These are phyloP conservation scores for Tephrocybe sp. DNA, from an alignment of 768 basidiomycete species.

Conservation along the genomic window DNA sequence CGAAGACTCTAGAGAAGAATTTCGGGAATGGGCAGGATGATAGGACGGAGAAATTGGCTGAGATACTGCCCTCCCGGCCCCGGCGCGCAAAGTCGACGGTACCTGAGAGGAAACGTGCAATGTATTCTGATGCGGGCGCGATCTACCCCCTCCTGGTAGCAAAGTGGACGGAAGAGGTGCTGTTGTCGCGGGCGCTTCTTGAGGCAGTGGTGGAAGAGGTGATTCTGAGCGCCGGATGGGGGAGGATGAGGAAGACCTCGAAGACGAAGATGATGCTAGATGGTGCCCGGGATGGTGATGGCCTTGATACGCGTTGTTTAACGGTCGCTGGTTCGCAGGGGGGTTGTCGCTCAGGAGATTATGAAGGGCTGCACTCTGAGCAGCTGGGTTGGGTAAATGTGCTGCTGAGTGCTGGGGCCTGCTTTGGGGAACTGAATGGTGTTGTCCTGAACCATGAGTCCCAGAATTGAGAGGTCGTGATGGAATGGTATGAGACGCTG, in stretches of 20 bases:
- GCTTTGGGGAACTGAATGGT: background rate
- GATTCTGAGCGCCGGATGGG: slow-evolving; percentile 24
- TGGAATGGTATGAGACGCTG: background rate
- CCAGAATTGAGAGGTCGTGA: background rate
- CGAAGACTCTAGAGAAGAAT: slow-evolving; percentile 6
- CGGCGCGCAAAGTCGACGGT: slow-evolving; percentile 44
- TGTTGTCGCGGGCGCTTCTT: slow-evolving; percentile 6
- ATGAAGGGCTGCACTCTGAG: slow-evolving; percentile 17
- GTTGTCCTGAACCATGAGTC: background rate
- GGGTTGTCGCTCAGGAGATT: slow-evolving; percentile 12
- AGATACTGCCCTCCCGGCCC: slow-evolving; percentile 12
- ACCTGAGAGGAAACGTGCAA: slow-evolving; percentile 20
- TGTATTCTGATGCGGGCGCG: slow-evolving; percentile 16
- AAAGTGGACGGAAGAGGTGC: slow-evolving; percentile 20
- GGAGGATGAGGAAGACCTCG: slow-evolving; percentile 20
- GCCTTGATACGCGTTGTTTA: slow-evolving; percentile 2
- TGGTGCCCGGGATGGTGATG: slow-evolving; percentile 1
- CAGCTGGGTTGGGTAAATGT: slow-evolving; percentile 6
- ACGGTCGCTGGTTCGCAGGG: slow-evolving; percentile 1
- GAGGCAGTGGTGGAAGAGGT: slow-evolving; percentile 41
- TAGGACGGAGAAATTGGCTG: slow-evolving; percentile 2
- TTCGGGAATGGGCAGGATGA: slow-evolving; percentile 7
- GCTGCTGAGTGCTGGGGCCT: background rate
- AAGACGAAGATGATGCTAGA: slow-evolving; percentile 21
- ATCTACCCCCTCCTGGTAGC: slow-evolving; percentile 18